These are phyloP conservation scores for Tylopilus rubrobrunneus DNA, from an alignment of 768 basidiomycete species.

Conservation along the genomic window DNA sequence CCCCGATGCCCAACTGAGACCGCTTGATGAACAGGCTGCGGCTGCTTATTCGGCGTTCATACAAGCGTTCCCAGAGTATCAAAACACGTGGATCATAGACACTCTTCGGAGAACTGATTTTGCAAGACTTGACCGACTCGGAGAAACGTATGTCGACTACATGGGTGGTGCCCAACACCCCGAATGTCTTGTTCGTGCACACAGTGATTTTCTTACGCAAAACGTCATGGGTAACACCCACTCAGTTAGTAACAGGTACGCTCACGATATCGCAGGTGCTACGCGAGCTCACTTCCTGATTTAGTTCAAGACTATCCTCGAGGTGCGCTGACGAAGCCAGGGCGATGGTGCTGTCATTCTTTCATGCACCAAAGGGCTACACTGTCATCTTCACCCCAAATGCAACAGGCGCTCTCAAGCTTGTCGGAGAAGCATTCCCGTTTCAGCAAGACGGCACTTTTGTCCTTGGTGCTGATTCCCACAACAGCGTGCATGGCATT, in stretches of 20 bases:
- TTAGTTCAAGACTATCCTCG: constrained; percentile 68
- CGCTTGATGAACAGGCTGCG: constrained; percentile 34
- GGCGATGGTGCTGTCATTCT: constrained; percentile 68
- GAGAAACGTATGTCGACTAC: constrained; percentile 81
- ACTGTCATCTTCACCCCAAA: constrained; percentile 82
- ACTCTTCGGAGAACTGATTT: constrained; percentile 63
- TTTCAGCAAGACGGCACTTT: constrained; percentile 54
- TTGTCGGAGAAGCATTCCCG: constrained; percentile 78
- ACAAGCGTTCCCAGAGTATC: constrained; percentile 48
- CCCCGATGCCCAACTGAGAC: constrained; percentile 20
- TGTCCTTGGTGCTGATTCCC: constrained; percentile 75
- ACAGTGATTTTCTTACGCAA: constrained; percentile 62
- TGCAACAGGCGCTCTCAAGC: constrained; percentile 73
- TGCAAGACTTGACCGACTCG: constrained; percentile 50
- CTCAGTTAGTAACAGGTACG: constrained; percentile 74
- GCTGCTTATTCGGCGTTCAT: constrained; percentile 51
- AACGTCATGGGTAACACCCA: constrained; percentile 81
- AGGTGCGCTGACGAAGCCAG: constrained; percentile 67
- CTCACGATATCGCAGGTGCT: background rate
- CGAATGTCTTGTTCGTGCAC: constrained; percentile 67
- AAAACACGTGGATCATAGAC: constrained; percentile 67
- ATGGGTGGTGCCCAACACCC: constrained; percentile 85
- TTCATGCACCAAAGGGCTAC: constrained; percentile 71
- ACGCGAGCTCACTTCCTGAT: background rate
- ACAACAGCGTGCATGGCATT: constrained; percentile 83